Base-by-base conservation (phyloP, 495 filamentous ascomycete species). In the Trichoderma parareesei region DNA sequence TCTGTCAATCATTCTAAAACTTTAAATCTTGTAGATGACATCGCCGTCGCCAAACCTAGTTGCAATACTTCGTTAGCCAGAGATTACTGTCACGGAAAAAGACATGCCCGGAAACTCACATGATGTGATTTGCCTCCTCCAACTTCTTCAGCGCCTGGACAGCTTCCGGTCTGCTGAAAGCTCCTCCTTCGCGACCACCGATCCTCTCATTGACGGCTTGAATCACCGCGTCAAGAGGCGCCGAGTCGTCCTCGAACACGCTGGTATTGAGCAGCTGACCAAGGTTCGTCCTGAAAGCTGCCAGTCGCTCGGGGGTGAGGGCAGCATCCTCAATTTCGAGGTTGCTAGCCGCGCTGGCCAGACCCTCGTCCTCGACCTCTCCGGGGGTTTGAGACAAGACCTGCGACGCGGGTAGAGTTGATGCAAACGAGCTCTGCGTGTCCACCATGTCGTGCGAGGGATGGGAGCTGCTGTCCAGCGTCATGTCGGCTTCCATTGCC, bases 101-200 rank as follows among this genome's bases (percentile, higher is more conserved):
- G n/a, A 9, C 60, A 6, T 16, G n/a, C 38, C n/a, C 5, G n/a
- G 11, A 27, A 27, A 88, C 90, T 86, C 77, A 96, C 95, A 98
- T 98, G 75, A 98, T 87, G 78, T 90, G 85, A 71, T 97, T 97
- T 73, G 81, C 78, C 55, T 88, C 86, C 65, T 89, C 87, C 90
- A 98, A 88, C 71, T 77, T 84, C 73, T 82, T 81, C 69, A 98
- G 74, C 61, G 91, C 93, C 74, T 84, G 78, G 62, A 89, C 75
- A 3, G 90, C 92, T 77, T 98, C 95, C 1, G 77, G 75, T 38
- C 81, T 79, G 43, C 77, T 82, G 78, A 97, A 98, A 46, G 77
- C 72, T 16, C 76, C 76, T 42, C 69, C 70, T 64, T 72, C 67
- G 74, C 78, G 41, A 75, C 81, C 66, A 0, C 82, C 81, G 35